Evolutionary conservation across 202 grass and related monocot genomes (phyloP).

Genomic region (Hordeum pubiflorum): DNA sequence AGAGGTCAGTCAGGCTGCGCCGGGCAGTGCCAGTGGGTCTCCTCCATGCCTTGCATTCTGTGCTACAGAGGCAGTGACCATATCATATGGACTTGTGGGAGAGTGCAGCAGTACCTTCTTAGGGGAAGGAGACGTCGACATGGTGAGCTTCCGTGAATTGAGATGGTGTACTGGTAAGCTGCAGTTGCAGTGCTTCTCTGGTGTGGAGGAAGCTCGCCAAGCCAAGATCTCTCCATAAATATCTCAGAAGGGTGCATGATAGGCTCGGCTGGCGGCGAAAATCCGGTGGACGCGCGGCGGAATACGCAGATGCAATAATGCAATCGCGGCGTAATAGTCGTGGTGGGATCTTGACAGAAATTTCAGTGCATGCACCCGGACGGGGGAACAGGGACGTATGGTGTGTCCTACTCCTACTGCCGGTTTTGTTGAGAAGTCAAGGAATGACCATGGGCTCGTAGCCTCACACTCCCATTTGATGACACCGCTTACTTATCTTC

Average conservation of each 20-base stretch:
- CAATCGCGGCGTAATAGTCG: background rate
- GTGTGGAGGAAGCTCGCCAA: background rate
- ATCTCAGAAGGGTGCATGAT: background rate
- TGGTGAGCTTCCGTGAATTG: background rate
- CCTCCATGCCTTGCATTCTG: background rate
- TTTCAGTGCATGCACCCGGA: background rate
- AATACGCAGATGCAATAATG: background rate
- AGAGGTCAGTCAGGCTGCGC: background rate
- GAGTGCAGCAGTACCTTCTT: slow-evolving; percentile 5
- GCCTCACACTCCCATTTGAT: background rate
- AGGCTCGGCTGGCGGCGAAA: background rate
- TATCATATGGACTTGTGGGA: no score
- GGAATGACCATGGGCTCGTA: background rate
- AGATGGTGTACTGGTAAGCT: background rate
- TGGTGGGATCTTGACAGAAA: background rate
- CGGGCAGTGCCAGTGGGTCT: background rate
- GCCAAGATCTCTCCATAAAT: background rate
- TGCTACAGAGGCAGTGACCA: background rate
- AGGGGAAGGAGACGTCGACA: slow-evolving; percentile 14
- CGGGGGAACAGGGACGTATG: background rate
- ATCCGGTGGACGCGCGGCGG: background rate
- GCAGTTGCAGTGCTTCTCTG: background rate
- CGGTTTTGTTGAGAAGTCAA: background rate
- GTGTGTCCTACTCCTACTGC: background rate
- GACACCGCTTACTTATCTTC: background rate